Evolutionary conservation across 139 green algal species (phyloP).

Genomic region (Asterochloris sp.): DNA sequence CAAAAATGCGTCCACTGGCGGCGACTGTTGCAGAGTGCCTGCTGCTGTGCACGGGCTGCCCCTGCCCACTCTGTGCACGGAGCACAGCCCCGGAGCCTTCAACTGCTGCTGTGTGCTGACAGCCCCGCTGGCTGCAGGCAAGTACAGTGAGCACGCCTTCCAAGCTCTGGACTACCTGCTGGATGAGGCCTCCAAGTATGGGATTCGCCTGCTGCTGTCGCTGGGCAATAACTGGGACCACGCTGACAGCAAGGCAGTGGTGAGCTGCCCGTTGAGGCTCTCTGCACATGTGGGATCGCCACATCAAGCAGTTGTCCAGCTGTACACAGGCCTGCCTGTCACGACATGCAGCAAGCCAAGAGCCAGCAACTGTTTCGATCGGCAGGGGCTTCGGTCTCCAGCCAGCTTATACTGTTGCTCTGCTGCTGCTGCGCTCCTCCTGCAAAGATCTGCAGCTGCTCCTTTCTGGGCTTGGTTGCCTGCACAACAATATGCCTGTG

Average conservation of each 20-base stretch:
- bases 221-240: conserved; percentile 81
- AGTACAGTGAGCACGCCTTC: conserved; percentile 62
- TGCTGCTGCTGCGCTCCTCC: not conserved
- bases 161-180: conserved; percentile 69
- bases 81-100: not conserved
- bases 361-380: too few relatives aligned
- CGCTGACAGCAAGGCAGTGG: conserved; percentile 18
- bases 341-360: too few relatives aligned
- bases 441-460: not conserved
- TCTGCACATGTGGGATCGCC: too few relatives aligned
- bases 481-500: too few relatives aligned
- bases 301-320: too few relatives aligned
- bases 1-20: not conserved
- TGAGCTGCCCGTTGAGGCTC: not conserved
- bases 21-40: not conserved
- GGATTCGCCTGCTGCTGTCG: conserved; percentile 58
- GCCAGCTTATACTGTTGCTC: not conserved
- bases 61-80: not conserved
- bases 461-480: too few relatives aligned
- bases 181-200: conserved; percentile 37
- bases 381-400: too few relatives aligned
- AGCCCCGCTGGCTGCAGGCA: conserved; percentile 18
- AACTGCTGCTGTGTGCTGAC: not conserved
- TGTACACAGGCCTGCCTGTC: too few relatives aligned
- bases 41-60: not conserved